Evolutionary conservation across 1,284 basidiomycete species (phyloP), one percentile per base, ranked within the genome.

Genomic region (Termitomyces sp.): DNA sequence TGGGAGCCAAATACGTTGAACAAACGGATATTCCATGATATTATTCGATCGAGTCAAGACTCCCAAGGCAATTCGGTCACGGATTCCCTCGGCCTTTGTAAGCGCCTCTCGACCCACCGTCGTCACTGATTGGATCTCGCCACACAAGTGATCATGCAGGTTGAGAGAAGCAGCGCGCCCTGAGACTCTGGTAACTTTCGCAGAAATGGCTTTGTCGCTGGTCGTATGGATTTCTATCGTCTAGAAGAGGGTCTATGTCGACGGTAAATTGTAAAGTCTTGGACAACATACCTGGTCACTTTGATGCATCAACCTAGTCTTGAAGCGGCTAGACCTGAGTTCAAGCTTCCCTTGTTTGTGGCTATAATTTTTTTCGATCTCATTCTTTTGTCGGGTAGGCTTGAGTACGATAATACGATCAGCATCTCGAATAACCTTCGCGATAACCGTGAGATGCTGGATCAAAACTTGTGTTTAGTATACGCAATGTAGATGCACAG

Each of bases 91-190:
- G 1, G 78, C 74, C 7, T 9, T 54, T 3, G 76, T 81, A 0
- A 65, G 69, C 1, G 59, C 54, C n/a, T 73, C 75, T 47, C 65
- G 72, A 7, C 78, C 81, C 14, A 76, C 49, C 1, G 80, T 78
- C 1, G 61, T 68, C 41, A 77, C 64, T 5, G 64, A 64, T 34
- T 61, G 46, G 39, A 71, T 57, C 21, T 52, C 49, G 24, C 55
- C 60, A 58, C 57, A 39, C 30, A 71, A 28, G 33, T 57, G n/a
- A 1, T 26, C 41, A n/a, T 55, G 30, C 16, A 62, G 33, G 11
- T 46, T 34, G 18, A 68, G 57, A 24, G 49, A 52, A 1, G 55
- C 66, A 14, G 54, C 49, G 1, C 66, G 64, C 3, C 67, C 66
- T 14, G 60, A 50, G 6, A 66, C 60, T 8, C 31, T 45, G n/a